Conservation (phyloP, 257 asterid genomes). For the Solanum phureja region DNA sequence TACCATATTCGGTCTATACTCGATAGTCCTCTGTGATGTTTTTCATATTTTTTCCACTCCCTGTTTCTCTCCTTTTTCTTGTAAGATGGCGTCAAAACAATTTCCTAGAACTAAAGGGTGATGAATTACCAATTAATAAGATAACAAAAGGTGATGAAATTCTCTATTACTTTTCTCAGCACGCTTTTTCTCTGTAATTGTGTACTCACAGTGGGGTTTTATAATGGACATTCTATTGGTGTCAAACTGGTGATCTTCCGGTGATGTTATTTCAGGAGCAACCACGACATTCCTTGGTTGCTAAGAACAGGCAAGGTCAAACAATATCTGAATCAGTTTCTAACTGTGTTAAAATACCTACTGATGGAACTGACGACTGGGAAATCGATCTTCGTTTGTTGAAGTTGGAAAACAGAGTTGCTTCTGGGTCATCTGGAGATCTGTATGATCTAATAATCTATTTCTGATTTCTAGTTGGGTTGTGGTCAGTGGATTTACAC, state of each 20-base stretch:
- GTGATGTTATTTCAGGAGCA: slow-evolving; percentile 11
- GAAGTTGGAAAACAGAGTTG: slow-evolving; percentile 23
- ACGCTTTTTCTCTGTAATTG: neutral
- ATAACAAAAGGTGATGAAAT: neutral
- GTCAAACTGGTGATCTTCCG: neutral
- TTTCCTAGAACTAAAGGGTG: neutral
- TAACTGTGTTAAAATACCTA: slow-evolving; percentile 26
- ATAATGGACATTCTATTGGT: neutral
- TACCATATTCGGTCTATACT: neutral
- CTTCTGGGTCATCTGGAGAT: slow-evolving; percentile 32
- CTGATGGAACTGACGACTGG: slow-evolving; percentile 37
- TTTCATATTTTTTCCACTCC: neutral
- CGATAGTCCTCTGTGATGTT: neutral
- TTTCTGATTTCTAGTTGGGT: neutral
- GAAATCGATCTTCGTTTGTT: slow-evolving; percentile 23
- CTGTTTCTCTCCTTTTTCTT: neutral
- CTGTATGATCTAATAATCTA: slow-evolving; percentile 13
- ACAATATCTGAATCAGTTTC: slow-evolving; percentile 2
- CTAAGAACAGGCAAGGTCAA: neutral
- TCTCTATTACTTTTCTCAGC: neutral
- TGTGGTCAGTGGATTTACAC: neutral
- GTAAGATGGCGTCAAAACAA: neutral
- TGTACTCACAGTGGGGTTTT: neutral
- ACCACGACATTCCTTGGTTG: slow-evolving; percentile 4
- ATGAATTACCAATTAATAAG: neutral